Conservation (phyloP, 257 asterid species). For the Striga asiatica region DNA sequence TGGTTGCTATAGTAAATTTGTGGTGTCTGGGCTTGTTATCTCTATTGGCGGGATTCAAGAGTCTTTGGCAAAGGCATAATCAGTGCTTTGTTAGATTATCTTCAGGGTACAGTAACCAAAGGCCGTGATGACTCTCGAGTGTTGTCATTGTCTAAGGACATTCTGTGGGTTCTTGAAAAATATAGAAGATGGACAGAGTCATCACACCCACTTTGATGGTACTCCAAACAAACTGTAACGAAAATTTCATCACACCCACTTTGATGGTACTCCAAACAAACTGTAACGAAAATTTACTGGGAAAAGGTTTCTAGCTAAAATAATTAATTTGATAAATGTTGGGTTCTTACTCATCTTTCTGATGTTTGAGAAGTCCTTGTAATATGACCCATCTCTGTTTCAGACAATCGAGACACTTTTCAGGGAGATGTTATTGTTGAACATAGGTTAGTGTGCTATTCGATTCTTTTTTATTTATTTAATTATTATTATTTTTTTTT, state of each 20-base stretch:
- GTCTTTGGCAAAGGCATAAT: constrained; percentile 72
- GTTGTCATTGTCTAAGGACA: constrained; percentile 45
- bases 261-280: constrained; percentile 54
- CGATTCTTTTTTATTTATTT: no score
- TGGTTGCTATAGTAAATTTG: constrained; percentile 60
- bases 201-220: constrained; percentile 80
- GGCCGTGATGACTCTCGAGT: constrained; percentile 32
- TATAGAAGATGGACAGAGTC: constrained; percentile 76
- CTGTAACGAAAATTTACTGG: no score
- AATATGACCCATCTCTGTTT: constrained; percentile 21
- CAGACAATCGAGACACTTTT: constrained; percentile 93
- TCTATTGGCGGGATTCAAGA: constrained; percentile 94
- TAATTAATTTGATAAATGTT: no score
- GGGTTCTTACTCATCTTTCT: no score
- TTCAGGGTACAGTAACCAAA: constrained; percentile 35
- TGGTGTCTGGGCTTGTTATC: constrained; percentile 72
- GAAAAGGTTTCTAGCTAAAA: no score
- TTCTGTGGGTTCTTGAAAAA: constrained; percentile 72
- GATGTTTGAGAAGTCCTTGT: not conserved
- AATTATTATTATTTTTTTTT: no score
- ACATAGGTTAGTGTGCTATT: constrained; percentile 57
- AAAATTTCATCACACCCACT: constrained; percentile 60
- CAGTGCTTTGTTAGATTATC: constrained; percentile 62
- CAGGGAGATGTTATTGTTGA: constrained; percentile 64
- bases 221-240: constrained; percentile 16